phyloP scores from a whole-genome alignment of 495 filamentous ascomycete genomes.

The Aspergillus incahuasiensis region DNA sequence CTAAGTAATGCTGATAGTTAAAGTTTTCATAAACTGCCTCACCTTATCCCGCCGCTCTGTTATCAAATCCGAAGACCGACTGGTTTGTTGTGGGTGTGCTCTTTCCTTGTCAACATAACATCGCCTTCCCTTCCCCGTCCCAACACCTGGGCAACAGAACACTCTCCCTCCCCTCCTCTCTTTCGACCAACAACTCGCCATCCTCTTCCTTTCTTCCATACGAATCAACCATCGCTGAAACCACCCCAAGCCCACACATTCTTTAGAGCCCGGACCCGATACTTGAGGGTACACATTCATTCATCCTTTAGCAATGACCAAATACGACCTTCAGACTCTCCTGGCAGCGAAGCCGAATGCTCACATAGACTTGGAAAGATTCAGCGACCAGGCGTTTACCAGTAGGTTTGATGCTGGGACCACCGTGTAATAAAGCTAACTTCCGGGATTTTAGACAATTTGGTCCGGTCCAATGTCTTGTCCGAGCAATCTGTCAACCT shows the following conservation, averaged over 20 bases:
- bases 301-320: slow-evolving; percentile 22
- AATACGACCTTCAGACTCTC: slow-evolving; percentile 37
- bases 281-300: slow-evolving; percentile 1
- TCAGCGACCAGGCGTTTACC: slow-evolving; percentile 25
- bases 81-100: background rate
- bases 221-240: background rate
- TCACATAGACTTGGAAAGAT: slow-evolving; percentile 25
- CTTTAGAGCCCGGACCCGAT: background rate
- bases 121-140: background rate
- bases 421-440: background rate
- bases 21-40: background rate
- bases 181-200: background rate
- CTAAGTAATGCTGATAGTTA: background rate
- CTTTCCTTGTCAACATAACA: slow-evolving; percentile 12
- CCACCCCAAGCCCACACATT: background rate
- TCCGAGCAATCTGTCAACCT: slow-evolving; percentile 20
- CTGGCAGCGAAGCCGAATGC: slow-evolving; percentile 32
- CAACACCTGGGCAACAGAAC: background rate
- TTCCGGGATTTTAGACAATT: slow-evolving; percentile 19
- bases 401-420: slow-evolving; percentile 15
- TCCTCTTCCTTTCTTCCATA: background rate
- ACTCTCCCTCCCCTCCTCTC: background rate
- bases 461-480: slow-evolving; percentile 22
- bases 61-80: slow-evolving; percentile 1
- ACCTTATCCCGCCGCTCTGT: background rate